Evolutionary conservation across 768 basidiomycete genomes (phyloP), one percentile per base, ranked within the genome.

Genomic region (Exsudoporus frostii): DNA sequence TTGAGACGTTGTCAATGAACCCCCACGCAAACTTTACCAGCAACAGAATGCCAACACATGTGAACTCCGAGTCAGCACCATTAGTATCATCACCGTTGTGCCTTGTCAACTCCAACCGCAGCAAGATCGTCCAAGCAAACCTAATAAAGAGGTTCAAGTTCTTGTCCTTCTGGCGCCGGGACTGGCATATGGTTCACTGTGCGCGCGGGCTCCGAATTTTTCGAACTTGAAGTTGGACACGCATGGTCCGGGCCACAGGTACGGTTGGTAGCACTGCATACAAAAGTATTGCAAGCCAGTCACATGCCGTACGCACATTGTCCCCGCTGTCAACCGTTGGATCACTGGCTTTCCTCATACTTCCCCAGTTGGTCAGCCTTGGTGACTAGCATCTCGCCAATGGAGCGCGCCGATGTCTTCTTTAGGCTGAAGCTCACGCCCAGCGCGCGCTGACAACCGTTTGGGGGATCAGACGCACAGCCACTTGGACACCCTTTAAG

Each of bases 401-500:
- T 22, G 36, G 9, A 45, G 14, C 34, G 19, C 41, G 27, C 38
- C 9, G 11, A 7, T 15, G 19, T 41, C 49, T 44, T 25, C 37
- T 45, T 52, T 41, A n/a, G 47, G 48, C 29, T 22, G 22, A 7
- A 32, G 33, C n/a, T 38, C 13, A 33, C 40, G 46, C 48, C 27
- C 47, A 48, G 34, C 34, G 15, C 14, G 33, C 34, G 34, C 34
- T 19, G 27, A 39, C 37, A 11, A 33, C 39, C 34, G 7, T 44
- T 45, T 51, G 33, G 29, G 24, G 34, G 36, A 30, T 10, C 9
- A 4, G 10, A 10, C 29, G 45, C 63, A 65, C 63, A 55, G 64
- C 64, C 63, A 55, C 64, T 43, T 17, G 17, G 22, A 25, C 13
- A 14, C 33, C 52, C 46, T 46, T 65, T 65, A 65, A 65, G 48